Conservation (phyloP, 208 protist genomes). For the Crithidia mellificae region DNA sequence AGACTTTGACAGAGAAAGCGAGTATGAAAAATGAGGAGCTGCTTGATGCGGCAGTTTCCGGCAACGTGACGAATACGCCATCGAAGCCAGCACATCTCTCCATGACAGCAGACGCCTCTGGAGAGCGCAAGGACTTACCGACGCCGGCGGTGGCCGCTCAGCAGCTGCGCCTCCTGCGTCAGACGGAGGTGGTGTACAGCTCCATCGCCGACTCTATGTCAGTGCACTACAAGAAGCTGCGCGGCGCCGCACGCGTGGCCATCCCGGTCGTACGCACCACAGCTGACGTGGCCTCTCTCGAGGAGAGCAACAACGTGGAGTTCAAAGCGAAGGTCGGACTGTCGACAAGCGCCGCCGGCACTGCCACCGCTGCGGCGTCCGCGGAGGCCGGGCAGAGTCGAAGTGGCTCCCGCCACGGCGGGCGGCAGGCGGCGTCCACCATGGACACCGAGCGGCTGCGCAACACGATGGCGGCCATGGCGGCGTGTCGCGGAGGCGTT, state of each 20-base stretch:
- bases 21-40: no score
- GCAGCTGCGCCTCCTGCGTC: constrained; percentile 18
- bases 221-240: constrained; percentile 61
- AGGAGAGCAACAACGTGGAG: constrained; percentile 72
- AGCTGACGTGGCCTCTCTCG: constrained; percentile 50
- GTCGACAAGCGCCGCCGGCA: background rate
- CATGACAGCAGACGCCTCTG: background rate
- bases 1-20: no score
- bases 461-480: constrained; percentile 84
- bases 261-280: constrained; percentile 39
- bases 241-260: constrained; percentile 31
- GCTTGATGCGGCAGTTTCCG: no score
- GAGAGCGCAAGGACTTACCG: background rate
- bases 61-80: background rate
- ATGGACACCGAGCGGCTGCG: constrained; percentile 80
- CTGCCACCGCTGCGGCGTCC: no score
- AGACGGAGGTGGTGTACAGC: constrained; percentile 42
- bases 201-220: constrained; percentile 62
- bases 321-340: constrained; percentile 61
- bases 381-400: background rate
- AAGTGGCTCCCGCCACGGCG: background rate
- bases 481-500: constrained; percentile 68
- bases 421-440: constrained; percentile 12
- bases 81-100: background rate
- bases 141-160: constrained; percentile 10